Base-by-base conservation (phyloP, 2,329 filamentous ascomycete species). In the Lachnellula arida region DNA sequence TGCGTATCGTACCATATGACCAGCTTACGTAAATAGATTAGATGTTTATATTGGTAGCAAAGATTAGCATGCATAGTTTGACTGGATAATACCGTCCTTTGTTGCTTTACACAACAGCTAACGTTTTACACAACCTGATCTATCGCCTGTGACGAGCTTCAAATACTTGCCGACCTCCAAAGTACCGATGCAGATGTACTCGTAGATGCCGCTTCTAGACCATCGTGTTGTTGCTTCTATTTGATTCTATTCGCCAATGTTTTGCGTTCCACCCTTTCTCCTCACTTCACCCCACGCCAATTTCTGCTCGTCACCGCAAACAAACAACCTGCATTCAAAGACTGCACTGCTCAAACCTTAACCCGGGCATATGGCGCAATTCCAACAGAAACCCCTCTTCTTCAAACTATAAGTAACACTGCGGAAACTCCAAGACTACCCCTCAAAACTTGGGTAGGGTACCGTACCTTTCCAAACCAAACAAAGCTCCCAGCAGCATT, bases 401-500 rank as follows among this genome's bases (percentile, higher is more conserved):
- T 40, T 17, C n/a, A 32, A 32, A 9, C 28, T 32, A 32, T 32
- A 32, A 32, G 8, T 32, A 32, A 32, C 28, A 32, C 8, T 32
- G 3, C 28, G 8, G 28, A 32, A 32, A 32, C 28, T 32, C 28
- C 11, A 11, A 32, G 9, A 4, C 5, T 40, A 17, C 37, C 37
- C n/a, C 39, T 40, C 39, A n/a, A 19, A 9, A 15, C 39, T 19
- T 40, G 15, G 28, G 28, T 32, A 11, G 8, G 4, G 9, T 32
- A 9, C 28, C 22, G 9, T 32, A 9, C 28, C 9, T 32, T 11
- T 32, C 8, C 11, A 32, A 32, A 22, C 22, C 4, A 22, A 35
- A 23, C 19, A 14, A 48, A 46, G 44, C 49, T 53, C 44, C 47
- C 49, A 54, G 53, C 55, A 55, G 40, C 49, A 35, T 14, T 37